Percentiles rank a stretch among this genome's conserved stretches.
These are phyloP conservation scores for Emmonsia crescens DNA, from an alignment of 2,329 filamentous ascomycete genomes.

Conservation along the genomic window DNA sequence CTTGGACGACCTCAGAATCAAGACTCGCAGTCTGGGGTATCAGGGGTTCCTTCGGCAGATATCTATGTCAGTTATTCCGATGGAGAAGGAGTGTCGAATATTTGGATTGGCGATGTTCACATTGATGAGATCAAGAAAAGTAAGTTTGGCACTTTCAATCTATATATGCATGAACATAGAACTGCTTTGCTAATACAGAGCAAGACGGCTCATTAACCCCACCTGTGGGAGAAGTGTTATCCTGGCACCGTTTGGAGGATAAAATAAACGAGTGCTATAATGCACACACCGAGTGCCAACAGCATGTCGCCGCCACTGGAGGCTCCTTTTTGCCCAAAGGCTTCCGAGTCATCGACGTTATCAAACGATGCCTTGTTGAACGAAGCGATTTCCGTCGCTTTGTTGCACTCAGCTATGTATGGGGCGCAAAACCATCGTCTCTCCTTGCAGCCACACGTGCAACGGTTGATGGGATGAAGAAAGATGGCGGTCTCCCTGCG, in stretches of 20 bases:
- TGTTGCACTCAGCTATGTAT: not conserved
- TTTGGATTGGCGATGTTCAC: constrained; percentile 1
- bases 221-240: not conserved
- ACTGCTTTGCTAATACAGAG: not conserved
- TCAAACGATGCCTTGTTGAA: not conserved
- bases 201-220: not conserved
- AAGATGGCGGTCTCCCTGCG: not conserved
- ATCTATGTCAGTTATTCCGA: constrained; percentile 1
- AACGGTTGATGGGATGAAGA: not conserved
- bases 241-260: not conserved
- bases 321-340: not conserved
- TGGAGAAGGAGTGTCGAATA: not conserved
- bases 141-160: not conserved
- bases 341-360: not conserved
- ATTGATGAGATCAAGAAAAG: not conserved
- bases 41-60: not conserved
- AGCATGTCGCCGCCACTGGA: not conserved
- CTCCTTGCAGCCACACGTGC: not conserved
- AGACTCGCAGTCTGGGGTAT: not conserved
- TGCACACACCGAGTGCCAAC: not conserved
- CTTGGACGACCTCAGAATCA: not conserved
- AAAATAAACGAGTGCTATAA: not conserved
- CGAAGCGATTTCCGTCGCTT: not conserved
- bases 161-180: not conserved
- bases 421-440: not conserved